A percentile compares a stretch with the other conserved stretches of the same genome.
These are phyloP conservation scores for Mayamaea pseudoterrestris DNA, from an alignment of 108 stramenopile genomes.

Conservation along the genomic window DNA sequence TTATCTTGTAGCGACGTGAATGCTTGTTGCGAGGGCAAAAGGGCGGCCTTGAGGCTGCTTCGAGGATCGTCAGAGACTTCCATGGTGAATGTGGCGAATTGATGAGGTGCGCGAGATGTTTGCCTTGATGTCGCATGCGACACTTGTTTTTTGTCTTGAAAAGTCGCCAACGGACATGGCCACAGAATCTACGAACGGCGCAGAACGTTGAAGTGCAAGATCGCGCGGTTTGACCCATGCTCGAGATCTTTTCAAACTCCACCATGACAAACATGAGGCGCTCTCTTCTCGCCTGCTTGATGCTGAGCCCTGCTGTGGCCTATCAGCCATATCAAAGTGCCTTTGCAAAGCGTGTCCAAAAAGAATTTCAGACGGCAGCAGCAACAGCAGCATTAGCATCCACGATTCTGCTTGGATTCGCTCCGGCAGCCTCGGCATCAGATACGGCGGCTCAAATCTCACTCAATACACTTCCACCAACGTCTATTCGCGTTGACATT, in stretches of 20 bases:
- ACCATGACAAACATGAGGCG: too few relatives aligned
- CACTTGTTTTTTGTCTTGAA: too few relatives aligned
- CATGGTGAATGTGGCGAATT: too few relatives aligned
- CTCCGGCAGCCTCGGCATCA: conserved; percentile 18
- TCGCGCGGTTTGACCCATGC: not conserved
- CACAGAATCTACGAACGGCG: too few relatives aligned
- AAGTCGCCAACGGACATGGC: too few relatives aligned
- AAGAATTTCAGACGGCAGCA: conserved; percentile 1
- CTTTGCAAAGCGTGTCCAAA: not conserved
- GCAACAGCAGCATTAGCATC: conserved; percentile 11
- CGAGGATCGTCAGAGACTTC: not conserved
- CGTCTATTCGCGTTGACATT: conserved; percentile 20
- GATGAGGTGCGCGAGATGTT: too few relatives aligned
- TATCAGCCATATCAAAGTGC: not conserved
- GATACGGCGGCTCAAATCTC: conserved; percentile 28
- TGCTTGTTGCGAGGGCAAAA: not conserved
- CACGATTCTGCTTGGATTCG: conserved; percentile 6
- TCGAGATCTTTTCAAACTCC: not conserved
- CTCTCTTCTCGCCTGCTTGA: too few relatives aligned
- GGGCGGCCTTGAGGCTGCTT: not conserved
- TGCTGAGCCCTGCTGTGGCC: conserved; percentile 1
- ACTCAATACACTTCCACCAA: conserved; percentile 23
- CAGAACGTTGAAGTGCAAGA: too few relatives aligned
- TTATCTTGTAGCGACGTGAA: not conserved
- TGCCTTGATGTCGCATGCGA: too few relatives aligned